Evolutionary conservation across 768 basidiomycete species (phyloP).

Genomic region (Boletales sp.): DNA sequence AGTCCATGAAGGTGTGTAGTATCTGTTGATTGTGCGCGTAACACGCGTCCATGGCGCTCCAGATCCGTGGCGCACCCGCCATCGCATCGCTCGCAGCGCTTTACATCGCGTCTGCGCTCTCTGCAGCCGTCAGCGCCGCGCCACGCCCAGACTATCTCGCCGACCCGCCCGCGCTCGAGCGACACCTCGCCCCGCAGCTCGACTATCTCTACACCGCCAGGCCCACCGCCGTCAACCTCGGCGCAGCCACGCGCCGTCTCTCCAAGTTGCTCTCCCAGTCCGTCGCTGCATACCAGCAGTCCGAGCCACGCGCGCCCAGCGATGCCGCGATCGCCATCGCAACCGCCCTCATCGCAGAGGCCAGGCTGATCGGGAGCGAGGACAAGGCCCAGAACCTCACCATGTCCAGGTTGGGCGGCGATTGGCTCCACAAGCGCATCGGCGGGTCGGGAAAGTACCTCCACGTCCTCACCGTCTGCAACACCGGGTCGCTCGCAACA

Average conservation of each 20-base stretch:
- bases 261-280: constrained; percentile 38
- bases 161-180: constrained; percentile 48
- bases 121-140: constrained; percentile 44
- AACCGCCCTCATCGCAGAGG: constrained; percentile 64
- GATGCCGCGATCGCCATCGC: constrained; percentile 46
- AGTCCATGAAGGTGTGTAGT: constrained; percentile 81
- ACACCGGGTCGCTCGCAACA: constrained; percentile 95
- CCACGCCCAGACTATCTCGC: constrained; percentile 53
- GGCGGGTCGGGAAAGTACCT: constrained; percentile 43
- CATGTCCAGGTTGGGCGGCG: constrained; percentile 84
- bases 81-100: constrained; percentile 91
- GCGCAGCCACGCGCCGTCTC: constrained; percentile 78
- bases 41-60: too few species aligned
- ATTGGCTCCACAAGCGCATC: constrained; percentile 64
- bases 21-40: too few species aligned
- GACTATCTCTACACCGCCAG: constrained; percentile 79
- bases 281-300: constrained; percentile 12
- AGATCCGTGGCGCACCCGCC: constrained; percentile 92
- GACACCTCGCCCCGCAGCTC: constrained; percentile 56
- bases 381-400: constrained; percentile 82
- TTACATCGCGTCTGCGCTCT: constrained; percentile 64
- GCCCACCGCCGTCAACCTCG: constrained; percentile 96
- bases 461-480: constrained; percentile 91
- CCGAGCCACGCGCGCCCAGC: constrained; percentile 19
- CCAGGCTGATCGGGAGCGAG: constrained; percentile 72